A percentile compares a stretch with the other conserved stretches of the same genome.
Conservation (phyloP, 192 early-diverging fungal genomes). For the Umbelopsis sp. region DNA sequence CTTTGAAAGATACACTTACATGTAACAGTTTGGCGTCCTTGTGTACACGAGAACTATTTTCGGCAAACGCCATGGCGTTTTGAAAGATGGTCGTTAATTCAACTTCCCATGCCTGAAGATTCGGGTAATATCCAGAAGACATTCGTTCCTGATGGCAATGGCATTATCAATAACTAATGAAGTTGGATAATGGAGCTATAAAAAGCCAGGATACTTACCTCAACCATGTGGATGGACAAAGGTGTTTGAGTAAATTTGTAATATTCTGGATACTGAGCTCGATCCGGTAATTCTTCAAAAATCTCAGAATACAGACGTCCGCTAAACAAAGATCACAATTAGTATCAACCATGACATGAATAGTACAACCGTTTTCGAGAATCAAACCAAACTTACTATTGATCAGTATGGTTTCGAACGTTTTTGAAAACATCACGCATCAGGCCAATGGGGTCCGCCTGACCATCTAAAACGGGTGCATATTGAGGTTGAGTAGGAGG, state of each 20-base stretch:
- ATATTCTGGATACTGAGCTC: constrained; percentile 88
- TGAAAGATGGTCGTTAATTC: constrained; percentile 86
- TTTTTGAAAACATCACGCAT: constrained; percentile 45
- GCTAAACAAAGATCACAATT: constrained; percentile 33
- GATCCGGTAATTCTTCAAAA: constrained; percentile 77
- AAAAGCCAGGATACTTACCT: constrained; percentile 40
- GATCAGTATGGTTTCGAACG: constrained; percentile 47
- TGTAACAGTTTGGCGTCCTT: constrained; percentile 66
- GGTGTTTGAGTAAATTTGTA: constrained; percentile 83
- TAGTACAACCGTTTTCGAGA: neutral
- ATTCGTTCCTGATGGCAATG: constrained; percentile 59
- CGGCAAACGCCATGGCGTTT: constrained; percentile 93
- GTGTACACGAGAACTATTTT: constrained; percentile 81
- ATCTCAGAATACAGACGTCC: constrained; percentile 70
- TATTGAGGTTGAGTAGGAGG: neutral
- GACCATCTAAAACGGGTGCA: neutral
- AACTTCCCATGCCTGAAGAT: constrained; percentile 69
- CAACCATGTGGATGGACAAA: constrained; percentile 69
- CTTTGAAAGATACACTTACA: constrained; percentile 15
- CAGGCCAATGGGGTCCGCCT: constrained; percentile 23
- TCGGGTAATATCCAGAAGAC: constrained; percentile 59
- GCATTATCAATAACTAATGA: constrained; percentile 11
- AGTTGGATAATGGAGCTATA: neutral
- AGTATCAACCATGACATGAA: neutral
- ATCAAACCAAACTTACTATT: constrained; percentile 37